Percentiles rank a stretch among this genome's conserved stretches.
Conservation (phyloP, 208 protist genomes). For the Endotrypanum monterogeii region DNA sequence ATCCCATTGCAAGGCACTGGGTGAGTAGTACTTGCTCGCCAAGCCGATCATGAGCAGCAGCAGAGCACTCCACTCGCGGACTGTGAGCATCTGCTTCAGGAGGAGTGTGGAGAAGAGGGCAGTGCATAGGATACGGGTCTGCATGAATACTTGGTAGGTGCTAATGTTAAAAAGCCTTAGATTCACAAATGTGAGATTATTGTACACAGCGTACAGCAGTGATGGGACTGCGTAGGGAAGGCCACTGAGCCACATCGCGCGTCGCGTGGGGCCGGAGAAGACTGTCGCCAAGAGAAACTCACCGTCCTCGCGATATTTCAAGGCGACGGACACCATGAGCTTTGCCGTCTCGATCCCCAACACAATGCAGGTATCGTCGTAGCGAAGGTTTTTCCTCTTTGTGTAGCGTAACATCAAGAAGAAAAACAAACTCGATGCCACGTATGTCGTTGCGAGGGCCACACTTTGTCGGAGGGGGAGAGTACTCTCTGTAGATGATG, state of each 20-base stretch:
- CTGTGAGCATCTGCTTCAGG: conserved; percentile 30
- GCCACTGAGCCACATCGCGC: conserved; percentile 45
- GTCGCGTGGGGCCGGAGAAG: conserved; percentile 21
- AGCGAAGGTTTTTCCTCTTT: conserved; percentile 31
- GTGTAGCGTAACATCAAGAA: conserved; percentile 59
- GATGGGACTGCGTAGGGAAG: conserved; percentile 51
- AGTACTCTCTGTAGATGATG: background rate
- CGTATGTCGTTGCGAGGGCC: conserved; percentile 46
- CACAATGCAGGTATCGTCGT: conserved; percentile 48
- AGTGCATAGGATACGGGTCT: conserved; percentile 70
- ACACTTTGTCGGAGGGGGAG: conserved; percentile 38
- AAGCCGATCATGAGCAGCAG: conserved; percentile 53
- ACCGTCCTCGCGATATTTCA: conserved; percentile 49
- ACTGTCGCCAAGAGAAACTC: conserved; percentile 39
- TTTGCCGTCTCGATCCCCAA: conserved; percentile 59
- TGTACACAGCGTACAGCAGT: conserved; percentile 80
- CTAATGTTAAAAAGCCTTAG: conserved; percentile 56
- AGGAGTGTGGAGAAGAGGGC: conserved; percentile 56
- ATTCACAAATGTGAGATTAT: conserved; percentile 84
- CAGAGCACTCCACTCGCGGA: conserved; percentile 58
- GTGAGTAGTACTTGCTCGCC: conserved; percentile 58
- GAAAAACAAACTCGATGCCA: conserved; percentile 44
- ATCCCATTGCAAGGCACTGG: conserved; percentile 23
- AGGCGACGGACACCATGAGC: conserved; percentile 37
- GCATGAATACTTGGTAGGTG: conserved; percentile 84